Evolutionary conservation across 2,329 filamentous ascomycete genomes (phyloP).

Genomic region (Phyllosticta capitalensis): DNA sequence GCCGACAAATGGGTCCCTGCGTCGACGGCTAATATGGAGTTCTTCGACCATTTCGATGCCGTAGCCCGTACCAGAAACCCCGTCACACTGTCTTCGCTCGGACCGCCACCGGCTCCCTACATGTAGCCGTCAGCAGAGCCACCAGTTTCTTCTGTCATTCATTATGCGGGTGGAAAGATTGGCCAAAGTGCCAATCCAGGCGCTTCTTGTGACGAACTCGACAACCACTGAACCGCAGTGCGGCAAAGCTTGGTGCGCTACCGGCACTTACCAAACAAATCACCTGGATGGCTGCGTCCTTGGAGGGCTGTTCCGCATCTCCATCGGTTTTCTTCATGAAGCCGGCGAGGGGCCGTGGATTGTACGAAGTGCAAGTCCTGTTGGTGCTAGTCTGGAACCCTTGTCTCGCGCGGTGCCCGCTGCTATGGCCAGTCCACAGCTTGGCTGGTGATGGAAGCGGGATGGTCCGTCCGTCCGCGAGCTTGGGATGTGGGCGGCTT

Average conservation of each 20-base stretch:
- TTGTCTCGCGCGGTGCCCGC: neutral
- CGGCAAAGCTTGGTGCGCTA: neutral
- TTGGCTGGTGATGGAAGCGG: neutral
- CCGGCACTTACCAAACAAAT: slow-evolving; percentile 35
- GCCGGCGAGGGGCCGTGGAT: slow-evolving; percentile 13
- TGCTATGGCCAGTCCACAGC: neutral
- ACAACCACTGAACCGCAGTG: neutral
- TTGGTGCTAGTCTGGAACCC: neutral
- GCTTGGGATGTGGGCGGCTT: neutral
- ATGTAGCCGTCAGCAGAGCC: slow-evolving; percentile 6
- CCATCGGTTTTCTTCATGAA: slow-evolving; percentile 35
- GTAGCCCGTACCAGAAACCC: slow-evolving; percentile 80
- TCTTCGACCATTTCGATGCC: slow-evolving; percentile 66
- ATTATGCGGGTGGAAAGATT: neutral
- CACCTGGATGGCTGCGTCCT: slow-evolving; percentile 36
- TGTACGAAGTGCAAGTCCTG: neutral
- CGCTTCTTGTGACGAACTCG: neutral
- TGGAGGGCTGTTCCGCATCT: slow-evolving; percentile 22
- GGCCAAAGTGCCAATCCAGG: neutral
- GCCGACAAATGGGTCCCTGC: slow-evolving; percentile 81
- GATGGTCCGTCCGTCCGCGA: neutral
- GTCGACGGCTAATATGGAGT: slow-evolving; percentile 85
- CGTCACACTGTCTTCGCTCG: slow-evolving; percentile 80
- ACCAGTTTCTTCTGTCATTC: neutral
- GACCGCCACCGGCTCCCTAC: slow-evolving; percentile 82